A percentile compares a stretch with the other conserved stretches of the same genome.
Evolutionary conservation across 1,284 basidiomycete species (phyloP).

Genomic region (Marasmius sp.): DNA sequence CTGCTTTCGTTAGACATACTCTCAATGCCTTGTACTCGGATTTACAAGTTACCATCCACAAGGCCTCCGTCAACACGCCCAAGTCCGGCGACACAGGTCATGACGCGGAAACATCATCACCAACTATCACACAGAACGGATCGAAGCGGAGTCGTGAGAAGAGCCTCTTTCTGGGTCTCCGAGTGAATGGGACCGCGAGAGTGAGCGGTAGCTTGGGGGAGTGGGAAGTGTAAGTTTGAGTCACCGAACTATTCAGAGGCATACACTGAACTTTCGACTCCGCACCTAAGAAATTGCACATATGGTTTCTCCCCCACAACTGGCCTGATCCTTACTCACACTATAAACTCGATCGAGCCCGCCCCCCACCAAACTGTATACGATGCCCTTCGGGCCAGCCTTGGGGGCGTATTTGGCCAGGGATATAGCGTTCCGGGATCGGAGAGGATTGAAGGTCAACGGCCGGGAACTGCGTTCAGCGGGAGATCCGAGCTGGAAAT

Average conservation of each 20-base stretch:
- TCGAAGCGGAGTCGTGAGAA: slow-evolving; percentile 7
- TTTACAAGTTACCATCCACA: slow-evolving; percentile 53
- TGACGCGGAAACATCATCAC: neutral
- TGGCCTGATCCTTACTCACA: slow-evolving; percentile 63
- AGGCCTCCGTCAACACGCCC: slow-evolving; percentile 40
- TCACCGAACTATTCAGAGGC: neutral
- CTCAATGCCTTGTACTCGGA: slow-evolving; percentile 73
- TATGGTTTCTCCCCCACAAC: slow-evolving; percentile 68
- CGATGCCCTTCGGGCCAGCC: slow-evolving; percentile 52
- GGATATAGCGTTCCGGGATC: slow-evolving; percentile 15
- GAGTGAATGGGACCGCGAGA: slow-evolving; percentile 8
- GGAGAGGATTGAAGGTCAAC: neutral
- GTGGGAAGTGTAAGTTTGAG: slow-evolving; percentile 18
- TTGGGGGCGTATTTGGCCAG: slow-evolving; percentile 47
- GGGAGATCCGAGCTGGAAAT: neutral
- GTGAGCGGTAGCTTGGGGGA: slow-evolving; percentile 18
- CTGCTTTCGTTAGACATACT: slow-evolving; percentile 68
- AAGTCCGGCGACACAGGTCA: slow-evolving; percentile 13
- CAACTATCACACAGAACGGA: neutral
- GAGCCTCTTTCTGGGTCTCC: slow-evolving; percentile 11
- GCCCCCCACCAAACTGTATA: slow-evolving; percentile 71
- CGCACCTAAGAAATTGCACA: slow-evolving; percentile 57
- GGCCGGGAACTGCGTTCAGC: neutral
- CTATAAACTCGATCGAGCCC: slow-evolving; percentile 70
- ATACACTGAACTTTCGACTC: neutral